These are phyloP conservation scores for Amaranthus hypochondriacus DNA, from an alignment of 148 eudicot genomes.

Conservation along the genomic window DNA sequence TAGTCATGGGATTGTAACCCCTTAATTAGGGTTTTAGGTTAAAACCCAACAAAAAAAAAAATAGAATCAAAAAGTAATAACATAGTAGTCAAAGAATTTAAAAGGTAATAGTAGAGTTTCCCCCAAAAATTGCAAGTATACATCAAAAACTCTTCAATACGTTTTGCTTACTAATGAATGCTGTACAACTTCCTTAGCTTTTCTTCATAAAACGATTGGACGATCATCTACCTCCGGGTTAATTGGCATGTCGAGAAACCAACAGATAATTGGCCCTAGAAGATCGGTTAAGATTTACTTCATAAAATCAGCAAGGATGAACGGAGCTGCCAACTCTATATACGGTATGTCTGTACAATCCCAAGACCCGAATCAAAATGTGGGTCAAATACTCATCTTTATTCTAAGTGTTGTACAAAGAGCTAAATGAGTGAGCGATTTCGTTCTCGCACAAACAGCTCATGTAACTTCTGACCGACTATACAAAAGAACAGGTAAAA, in stretches of 20 bases:
- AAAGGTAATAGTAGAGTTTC: too few relatives aligned
- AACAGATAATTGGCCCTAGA: neutral
- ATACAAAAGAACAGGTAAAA: constrained; percentile 17
- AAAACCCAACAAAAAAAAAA: too few relatives aligned
- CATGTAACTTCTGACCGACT: constrained; percentile 13
- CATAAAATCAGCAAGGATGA: constrained; percentile 3
- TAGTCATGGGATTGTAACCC: too few relatives aligned
- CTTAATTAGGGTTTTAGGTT: too few relatives aligned
- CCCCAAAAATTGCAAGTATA: too few relatives aligned
- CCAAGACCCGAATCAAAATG: constrained; percentile 9
- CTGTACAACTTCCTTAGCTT: constrained; percentile 21
- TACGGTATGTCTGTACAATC: constrained; percentile 20
- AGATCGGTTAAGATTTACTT: neutral
- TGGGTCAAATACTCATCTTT: constrained; percentile 19
- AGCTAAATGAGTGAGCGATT: neutral
- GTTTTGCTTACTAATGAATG: neutral
- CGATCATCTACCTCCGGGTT: neutral
- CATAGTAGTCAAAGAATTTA: too few relatives aligned
- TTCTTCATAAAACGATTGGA: constrained; percentile 1
- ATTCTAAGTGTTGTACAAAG: constrained; percentile 13
- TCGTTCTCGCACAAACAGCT: constrained; percentile 13
- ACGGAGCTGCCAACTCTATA: constrained; percentile 10
- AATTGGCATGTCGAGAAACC: neutral
- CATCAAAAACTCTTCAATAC: neutral
- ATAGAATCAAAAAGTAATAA: too few relatives aligned